Base-by-base conservation (phyloP, 805 yeast genomes). In the Yamadazyma kitorensis region DNA sequence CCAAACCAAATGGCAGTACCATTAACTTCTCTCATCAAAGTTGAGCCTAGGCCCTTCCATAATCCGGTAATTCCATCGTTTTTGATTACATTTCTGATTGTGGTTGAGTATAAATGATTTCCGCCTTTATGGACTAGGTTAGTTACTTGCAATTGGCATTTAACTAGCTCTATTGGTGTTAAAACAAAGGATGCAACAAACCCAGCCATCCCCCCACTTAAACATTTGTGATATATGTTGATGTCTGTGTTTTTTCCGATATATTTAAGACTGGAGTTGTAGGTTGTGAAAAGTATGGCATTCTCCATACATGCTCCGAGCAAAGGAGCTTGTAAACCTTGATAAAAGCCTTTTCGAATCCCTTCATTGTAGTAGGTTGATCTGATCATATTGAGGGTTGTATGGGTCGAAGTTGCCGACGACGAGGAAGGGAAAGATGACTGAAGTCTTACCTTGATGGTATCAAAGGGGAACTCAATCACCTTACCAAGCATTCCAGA, bases 1-100 rank as follows among this genome's bases (percentile, higher is more conserved):
- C 95, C 91, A 62, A 89, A 89, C 97, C 97, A 89, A 2, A 91
- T 80, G 4, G 95, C 86, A 2, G 96, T 85, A 6, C 97, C 97
- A 18, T 88, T 82, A 24, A 86, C 72, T 54, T 89, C 98, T 48
- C 97, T 72, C 2, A 85, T 43, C 30, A 86, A 60, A 0, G 98
- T 89, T 14, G 93, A 80, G 0, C 79, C 64, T 45, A 88, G 88
- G 2, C 98, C 98, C 43, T 76, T 76, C 95, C 96, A 89, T 40
- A 89, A 68, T 0, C 96, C 96, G 7, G 46, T 27, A 0, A 86
- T 5, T 0, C 97, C 96, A 11, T 70, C 66, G 3, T 65, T 57
- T 12, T 47, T 44, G 13, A 76, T 48, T 0, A 84, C 68, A 4
- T 61, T 55, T 24, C 45, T 44, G 29, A 65, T 51, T 6, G 59